Conservation (phyloP, 116 monocot genomes). For the Phalaenopsis hybrid region DNA sequence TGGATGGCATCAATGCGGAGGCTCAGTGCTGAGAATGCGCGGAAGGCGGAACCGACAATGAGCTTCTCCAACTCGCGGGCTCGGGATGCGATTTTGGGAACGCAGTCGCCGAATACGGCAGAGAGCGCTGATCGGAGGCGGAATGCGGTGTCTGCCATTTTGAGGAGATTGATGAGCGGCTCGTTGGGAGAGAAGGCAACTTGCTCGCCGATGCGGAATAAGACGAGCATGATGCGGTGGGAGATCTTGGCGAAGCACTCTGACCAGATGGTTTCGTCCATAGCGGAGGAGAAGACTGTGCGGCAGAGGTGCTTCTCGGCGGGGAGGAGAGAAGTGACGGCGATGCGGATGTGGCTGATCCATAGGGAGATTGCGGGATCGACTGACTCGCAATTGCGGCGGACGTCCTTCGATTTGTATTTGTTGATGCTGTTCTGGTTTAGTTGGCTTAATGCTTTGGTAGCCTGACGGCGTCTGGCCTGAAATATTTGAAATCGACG, state of each 20-base stretch:
- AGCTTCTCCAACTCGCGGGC: constrained; percentile 44
- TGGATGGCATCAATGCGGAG: constrained; percentile 7
- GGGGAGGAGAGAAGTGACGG: constrained; percentile 19
- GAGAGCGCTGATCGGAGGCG: constrained; percentile 11
- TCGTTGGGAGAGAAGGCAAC: constrained; percentile 33
- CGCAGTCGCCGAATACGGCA: constrained; percentile 28
- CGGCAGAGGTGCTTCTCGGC: constrained; percentile 38
- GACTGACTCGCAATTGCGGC: constrained; percentile 29
- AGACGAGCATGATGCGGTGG: constrained; percentile 35
- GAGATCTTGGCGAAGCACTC: constrained; percentile 49
- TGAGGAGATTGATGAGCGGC: constrained; percentile 60
- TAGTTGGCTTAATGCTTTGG: constrained; percentile 41
- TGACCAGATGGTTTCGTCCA: constrained; percentile 34
- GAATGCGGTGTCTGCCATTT: constrained; percentile 34
- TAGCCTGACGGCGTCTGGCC: constrained; percentile 34
- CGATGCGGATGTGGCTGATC: constrained; percentile 38
- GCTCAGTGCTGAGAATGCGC: constrained; percentile 30
- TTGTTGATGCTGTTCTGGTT: constrained; percentile 33
- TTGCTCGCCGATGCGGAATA: constrained; percentile 45
- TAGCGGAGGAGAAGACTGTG: constrained; percentile 16
- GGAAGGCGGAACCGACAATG: constrained; percentile 30
- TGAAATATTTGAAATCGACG: background rate
- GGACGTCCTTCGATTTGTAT: constrained; percentile 33
- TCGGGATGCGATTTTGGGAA: constrained; percentile 26
- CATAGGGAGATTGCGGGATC: constrained; percentile 40